Evolutionary conservation across 768 basidiomycete species (phyloP).

Genomic region (Kwoniella dejecticola): DNA sequence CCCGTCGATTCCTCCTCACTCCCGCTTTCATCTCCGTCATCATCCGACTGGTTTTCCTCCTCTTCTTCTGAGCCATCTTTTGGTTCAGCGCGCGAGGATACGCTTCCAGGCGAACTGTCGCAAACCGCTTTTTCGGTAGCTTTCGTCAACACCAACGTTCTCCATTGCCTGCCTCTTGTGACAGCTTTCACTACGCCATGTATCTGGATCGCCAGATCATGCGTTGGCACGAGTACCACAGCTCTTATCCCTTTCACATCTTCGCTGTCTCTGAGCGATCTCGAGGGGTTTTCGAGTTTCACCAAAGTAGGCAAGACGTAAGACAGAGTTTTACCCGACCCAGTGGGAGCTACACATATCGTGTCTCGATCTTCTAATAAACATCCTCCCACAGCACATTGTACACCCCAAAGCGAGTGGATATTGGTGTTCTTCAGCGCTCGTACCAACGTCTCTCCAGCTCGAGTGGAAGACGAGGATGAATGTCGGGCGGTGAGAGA

Average conservation of each 20-base stretch:
- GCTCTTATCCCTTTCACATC: constrained; percentile 68
- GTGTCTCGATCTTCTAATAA: constrained; percentile 66
- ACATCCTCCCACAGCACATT: constrained; percentile 44
- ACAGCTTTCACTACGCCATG: constrained; percentile 84
- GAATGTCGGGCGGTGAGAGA: constrained; percentile 34
- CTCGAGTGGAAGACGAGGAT: constrained; percentile 20
- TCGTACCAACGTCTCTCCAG: constrained; percentile 25
- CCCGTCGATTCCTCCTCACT: constrained; percentile 20
- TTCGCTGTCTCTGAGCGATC: constrained; percentile 40
- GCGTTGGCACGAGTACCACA: constrained; percentile 83
- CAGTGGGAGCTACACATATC: constrained; percentile 93
- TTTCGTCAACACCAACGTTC: constrained; percentile 79
- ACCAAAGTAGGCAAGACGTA: constrained; percentile 82
- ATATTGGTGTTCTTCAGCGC: constrained; percentile 37
- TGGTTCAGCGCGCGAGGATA: background rate
- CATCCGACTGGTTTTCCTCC: constrained; percentile 61
- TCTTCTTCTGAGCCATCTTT: constrained; percentile 68
- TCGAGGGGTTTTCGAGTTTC: constrained; percentile 42
- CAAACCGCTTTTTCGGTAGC: constrained; percentile 77
- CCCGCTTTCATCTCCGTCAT: constrained; percentile 61
- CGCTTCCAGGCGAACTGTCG: constrained; percentile 34
- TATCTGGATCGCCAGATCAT: constrained; percentile 95
- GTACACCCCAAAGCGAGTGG: constrained; percentile 49
- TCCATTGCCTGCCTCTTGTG: constrained; percentile 68
- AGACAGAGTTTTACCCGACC: constrained; percentile 93